These are phyloP conservation scores for Candida glaebosa DNA, from an alignment of 805 yeast species.

Conservation along the genomic window DNA sequence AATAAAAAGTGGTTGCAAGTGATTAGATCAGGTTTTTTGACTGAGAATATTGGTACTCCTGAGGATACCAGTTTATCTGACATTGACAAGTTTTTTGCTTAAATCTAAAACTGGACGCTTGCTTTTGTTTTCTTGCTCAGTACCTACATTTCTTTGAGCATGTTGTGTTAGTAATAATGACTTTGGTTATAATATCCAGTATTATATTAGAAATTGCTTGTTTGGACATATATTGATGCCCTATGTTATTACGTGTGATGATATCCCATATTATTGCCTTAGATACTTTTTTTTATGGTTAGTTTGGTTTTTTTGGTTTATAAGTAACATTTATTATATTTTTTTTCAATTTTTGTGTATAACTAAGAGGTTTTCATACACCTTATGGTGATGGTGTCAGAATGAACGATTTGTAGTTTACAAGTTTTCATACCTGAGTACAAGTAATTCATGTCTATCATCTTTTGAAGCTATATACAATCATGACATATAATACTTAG, in stretches of 20 bases:
- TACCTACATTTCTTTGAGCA: neutral
- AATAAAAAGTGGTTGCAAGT: conserved; percentile 69
- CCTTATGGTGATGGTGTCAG: neutral
- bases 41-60: conserved; percentile 75
- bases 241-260: neutral
- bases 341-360: neutral
- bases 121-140: neutral
- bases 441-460: neutral
- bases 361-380: neutral
- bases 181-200: conserved; percentile 2
- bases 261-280: neutral
- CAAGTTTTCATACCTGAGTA: neutral
- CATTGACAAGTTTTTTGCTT: conserved; percentile 39
- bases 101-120: conserved; percentile 1
- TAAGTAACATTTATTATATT: conserved; percentile 1
- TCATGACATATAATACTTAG: conserved; percentile 83
- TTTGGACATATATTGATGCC: neutral
- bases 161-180: conserved; percentile 4
- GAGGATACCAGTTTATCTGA: conserved; percentile 76
- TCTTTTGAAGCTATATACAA: conserved; percentile 1
- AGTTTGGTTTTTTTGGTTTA: conserved; percentile 1
- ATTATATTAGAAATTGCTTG: conserved; percentile 1
- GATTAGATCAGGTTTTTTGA: conserved; percentile 70
- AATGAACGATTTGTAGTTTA: neutral
- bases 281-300: conserved; percentile 1